phyloP scores from a whole-genome alignment of 2,329 filamentous ascomycete genomes.

The Sclerotinia spermophila region DNA sequence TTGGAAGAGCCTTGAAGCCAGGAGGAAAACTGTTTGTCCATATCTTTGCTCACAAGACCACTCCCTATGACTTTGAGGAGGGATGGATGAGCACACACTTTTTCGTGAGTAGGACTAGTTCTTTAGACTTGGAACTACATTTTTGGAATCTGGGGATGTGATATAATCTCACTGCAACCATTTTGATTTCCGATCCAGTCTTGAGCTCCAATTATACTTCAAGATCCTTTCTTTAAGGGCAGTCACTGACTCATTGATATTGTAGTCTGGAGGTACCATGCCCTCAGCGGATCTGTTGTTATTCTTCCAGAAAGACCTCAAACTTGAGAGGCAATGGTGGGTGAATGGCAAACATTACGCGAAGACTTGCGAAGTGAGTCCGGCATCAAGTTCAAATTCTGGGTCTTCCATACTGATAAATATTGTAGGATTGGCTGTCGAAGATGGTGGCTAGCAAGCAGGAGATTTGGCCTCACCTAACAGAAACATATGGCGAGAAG shows the following conservation, averaged over 20 bases:
- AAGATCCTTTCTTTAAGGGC: not conserved
- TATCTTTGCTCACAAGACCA: conserved; percentile 61
- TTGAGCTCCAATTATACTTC: not conserved
- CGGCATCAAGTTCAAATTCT: not conserved
- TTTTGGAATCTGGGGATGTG: not conserved
- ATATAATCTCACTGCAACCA: not conserved
- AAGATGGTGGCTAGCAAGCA: conserved; percentile 57
- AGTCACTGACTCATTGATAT: not conserved
- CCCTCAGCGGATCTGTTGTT: conserved; percentile 62
- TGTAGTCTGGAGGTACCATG: conserved; percentile 64
- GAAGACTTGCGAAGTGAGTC: conserved; percentile 61
- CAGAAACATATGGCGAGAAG: conserved; percentile 61
- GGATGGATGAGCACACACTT: conserved; percentile 74
- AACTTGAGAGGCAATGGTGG: conserved; percentile 64
- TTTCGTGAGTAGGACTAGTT: conserved; percentile 42
- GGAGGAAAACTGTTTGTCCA: conserved; percentile 67
- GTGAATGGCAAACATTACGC: conserved; percentile 66
- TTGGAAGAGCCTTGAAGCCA: conserved; percentile 55
- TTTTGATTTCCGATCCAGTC: not conserved
- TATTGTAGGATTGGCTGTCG: conserved; percentile 54
- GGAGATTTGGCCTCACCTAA: conserved; percentile 59
- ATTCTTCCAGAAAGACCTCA: conserved; percentile 62
- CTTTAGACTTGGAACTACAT: not conserved
- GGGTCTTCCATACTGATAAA: conserved; percentile 8
- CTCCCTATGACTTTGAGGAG: conserved; percentile 66